Conservation (phyloP, 2,329 filamentous ascomycete genomes). For the Dactylellina haptotyla region DNA sequence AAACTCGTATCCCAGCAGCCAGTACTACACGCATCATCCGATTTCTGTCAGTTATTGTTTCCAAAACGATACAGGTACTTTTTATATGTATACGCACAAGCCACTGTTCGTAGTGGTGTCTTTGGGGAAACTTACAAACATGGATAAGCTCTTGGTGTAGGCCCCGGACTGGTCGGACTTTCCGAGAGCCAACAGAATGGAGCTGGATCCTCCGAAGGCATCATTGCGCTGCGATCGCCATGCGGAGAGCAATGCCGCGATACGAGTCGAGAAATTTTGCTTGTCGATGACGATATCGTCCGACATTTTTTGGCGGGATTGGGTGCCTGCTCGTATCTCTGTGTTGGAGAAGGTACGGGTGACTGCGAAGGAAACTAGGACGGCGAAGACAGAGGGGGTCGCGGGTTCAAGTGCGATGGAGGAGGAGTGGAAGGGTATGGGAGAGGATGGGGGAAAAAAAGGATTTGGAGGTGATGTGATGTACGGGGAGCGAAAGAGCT, state of each 20-base stretch:
- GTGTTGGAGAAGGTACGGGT: background rate
- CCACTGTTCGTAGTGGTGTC: background rate
- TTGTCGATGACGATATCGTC: conserved; percentile 95
- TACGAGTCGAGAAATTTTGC: conserved; percentile 90
- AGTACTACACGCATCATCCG: conserved; percentile 73
- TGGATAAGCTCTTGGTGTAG: conserved; percentile 94
- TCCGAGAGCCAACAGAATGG: conserved; percentile 90
- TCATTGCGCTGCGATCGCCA: conserved; percentile 97
- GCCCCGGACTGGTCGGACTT: conserved; percentile 84
- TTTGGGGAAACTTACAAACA: conserved; percentile 75
- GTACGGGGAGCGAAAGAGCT: conserved; percentile 10
- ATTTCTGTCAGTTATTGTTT: background rate
- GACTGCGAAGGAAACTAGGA: background rate
- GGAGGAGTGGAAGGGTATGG: conserved; percentile 1
- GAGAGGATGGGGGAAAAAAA: conserved; percentile 14
- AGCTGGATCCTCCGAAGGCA: conserved; percentile 84
- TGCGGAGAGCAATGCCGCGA: conserved; percentile 83
- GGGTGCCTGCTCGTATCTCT: background rate
- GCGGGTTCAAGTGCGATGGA: conserved; percentile 9
- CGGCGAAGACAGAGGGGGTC: conserved; percentile 3
- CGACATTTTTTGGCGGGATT: conserved; percentile 65
- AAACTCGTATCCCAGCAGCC: conserved; percentile 98
- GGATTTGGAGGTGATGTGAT: conserved; percentile 31
- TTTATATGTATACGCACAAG: background rate
- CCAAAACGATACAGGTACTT: too few species aligned